Evolutionary conservation across 768 basidiomycete genomes (phyloP).

Genomic region (Kockovaella imperatae): DNA sequence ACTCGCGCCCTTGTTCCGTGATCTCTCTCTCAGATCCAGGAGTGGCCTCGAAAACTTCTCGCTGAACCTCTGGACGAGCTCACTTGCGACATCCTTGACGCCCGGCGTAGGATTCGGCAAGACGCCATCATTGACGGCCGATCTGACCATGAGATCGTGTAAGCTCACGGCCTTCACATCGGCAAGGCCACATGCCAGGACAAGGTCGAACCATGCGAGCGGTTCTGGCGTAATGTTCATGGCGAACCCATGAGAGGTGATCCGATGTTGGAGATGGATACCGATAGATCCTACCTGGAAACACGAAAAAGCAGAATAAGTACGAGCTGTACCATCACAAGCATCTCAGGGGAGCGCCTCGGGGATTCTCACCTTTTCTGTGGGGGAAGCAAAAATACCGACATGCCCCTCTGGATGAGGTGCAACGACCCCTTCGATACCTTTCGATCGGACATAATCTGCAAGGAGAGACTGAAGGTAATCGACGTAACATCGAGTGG

Average conservation of each 20-base stretch:
- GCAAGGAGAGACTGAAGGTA: slow-evolving; percentile 67
- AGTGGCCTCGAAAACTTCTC: slow-evolving; percentile 24
- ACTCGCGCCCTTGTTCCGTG: too few relatives aligned
- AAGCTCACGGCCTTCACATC: slow-evolving; percentile 66
- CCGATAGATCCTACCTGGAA: slow-evolving; percentile 76
- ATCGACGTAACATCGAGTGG: slow-evolving; percentile 61
- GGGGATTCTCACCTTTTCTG: slow-evolving; percentile 53
- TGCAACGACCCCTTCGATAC: slow-evolving; percentile 40
- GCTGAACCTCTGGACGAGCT: slow-evolving; percentile 26
- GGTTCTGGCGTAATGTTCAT: slow-evolving; percentile 82
- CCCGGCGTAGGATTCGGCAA: slow-evolving; percentile 1
- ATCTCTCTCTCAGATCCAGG: slow-evolving; percentile 10
- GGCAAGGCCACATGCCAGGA: slow-evolving; percentile 83
- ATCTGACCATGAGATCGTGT: slow-evolving; percentile 18
- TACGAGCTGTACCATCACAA: neutral
- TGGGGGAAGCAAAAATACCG: slow-evolving; percentile 75
- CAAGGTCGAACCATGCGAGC: slow-evolving; percentile 70
- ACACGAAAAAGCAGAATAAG: neutral
- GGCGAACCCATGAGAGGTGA: slow-evolving; percentile 92
- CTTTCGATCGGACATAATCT: slow-evolving; percentile 54
- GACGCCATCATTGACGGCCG: neutral
- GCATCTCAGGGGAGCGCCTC: too few relatives aligned
- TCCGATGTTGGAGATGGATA: slow-evolving; percentile 86
- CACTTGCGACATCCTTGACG: slow-evolving; percentile 21
- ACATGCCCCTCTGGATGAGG: slow-evolving; percentile 65